Base-by-base conservation (phyloP, 768 basidiomycete genomes). In the Boletellus sp. region DNA sequence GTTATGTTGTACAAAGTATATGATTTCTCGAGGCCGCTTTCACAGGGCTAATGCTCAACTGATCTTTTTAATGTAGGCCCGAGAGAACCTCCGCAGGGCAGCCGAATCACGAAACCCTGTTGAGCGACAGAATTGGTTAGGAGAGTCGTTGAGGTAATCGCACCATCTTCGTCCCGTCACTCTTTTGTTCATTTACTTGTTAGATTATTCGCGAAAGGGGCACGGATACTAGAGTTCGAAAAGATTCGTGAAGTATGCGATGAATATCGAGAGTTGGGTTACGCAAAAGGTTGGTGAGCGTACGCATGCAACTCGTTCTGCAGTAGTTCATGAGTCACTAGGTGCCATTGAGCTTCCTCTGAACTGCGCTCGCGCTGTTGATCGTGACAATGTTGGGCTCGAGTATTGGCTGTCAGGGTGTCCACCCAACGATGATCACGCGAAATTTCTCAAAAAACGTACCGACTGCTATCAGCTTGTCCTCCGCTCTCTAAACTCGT, bases 1-100 rank as follows among this genome's bases (percentile, higher is more conserved):
- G 96, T 99, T 38, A 90, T 96, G 79, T 70, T 96, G 24, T 97
- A 98, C 74, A 99, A 99, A 77, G 93, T 84, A 58, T 49, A 71
- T 57, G 26, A 47, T 48, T 38, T 46, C 50, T 46, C 12, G 17
- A 41, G 45, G 43, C 40, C 33, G 24, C 15, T 33, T 47, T 35
- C 48, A 45, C 12, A 16, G 36, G 45, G 41, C 39, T 33, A 34
- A 39, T n/a, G 19, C 42, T 42, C 40, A 32, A 41, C 34, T 58
- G 40, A 51, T 41, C 22, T 13, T 35, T 23, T 32, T 41, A 42
- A 46, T 34, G 17, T 55, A 94, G 91, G 95, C 95, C 2, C 87
- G 90, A 64, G 96, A 99, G 72, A 93, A 89, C 58, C 77, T 96
- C 32, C 86, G 93, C 10, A 90, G 89, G 63, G 93, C 96, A 26